phyloP scores from a whole-genome alignment of 306 rosid species.

The Canavalia ensiformis region DNA sequence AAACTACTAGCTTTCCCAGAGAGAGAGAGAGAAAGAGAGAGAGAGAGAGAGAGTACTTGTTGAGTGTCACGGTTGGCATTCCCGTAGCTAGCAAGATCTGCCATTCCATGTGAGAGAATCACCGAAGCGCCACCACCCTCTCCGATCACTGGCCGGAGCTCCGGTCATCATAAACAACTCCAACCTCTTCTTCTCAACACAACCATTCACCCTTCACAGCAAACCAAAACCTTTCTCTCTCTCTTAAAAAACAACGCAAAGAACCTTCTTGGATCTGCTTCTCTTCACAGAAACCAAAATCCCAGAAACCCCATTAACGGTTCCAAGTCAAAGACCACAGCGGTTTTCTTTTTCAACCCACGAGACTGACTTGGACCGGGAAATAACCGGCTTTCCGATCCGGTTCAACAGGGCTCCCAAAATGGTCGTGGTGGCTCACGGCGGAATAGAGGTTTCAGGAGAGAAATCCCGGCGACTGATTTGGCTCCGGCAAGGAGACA shows the following conservation, averaged over 20 bases:
- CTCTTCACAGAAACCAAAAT: conserved; percentile 47
- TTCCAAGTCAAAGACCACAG: conserved; percentile 55
- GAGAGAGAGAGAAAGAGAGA: conserved; percentile 27
- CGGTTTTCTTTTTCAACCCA: conserved; percentile 43
- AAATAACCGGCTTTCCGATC: conserved; percentile 31
- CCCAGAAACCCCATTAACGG: conserved; percentile 53
- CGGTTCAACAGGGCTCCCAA: conserved; percentile 19
- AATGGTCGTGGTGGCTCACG: neutral
- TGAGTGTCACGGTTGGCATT: conserved; percentile 94
- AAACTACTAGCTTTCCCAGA: conserved; percentile 14
- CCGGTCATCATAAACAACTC: conserved; percentile 89
- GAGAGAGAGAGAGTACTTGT: conserved; percentile 67
- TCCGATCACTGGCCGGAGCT: conserved; percentile 80
- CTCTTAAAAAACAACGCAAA: conserved; percentile 35
- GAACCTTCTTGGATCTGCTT: conserved; percentile 62
- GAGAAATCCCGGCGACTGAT: conserved; percentile 40
- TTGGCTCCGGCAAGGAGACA: conserved; percentile 52
- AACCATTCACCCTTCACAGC: conserved; percentile 78
- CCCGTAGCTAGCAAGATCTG: conserved; percentile 96
- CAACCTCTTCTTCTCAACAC: conserved; percentile 66
- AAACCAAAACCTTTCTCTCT: conserved; percentile 46
- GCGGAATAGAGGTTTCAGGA: neutral
- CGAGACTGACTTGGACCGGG: conserved; percentile 43
- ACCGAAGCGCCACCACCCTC: conserved; percentile 91
- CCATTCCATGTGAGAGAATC: conserved; percentile 92